Evolutionary conservation across 306 rosid species (phyloP), one percentile per base, ranked within the genome.

Genomic region (Sicyos baderoa): DNA sequence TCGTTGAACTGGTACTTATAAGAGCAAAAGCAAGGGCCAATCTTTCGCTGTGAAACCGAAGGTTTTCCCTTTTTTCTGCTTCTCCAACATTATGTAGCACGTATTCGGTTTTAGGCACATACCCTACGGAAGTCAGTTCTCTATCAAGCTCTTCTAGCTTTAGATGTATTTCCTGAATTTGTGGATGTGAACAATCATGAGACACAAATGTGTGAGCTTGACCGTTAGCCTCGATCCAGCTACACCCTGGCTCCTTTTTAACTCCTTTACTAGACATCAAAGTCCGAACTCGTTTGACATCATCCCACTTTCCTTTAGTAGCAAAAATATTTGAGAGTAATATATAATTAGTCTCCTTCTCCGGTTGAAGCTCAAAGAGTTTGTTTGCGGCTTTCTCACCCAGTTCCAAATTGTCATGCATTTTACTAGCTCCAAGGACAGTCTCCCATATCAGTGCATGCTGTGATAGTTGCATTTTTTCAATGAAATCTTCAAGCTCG

Each of bases 161-260:
- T 58, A 52, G 19, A 71, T 81, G 70, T 21, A 81, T 74, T 71
- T 77, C 75, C 75, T 63, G 49, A 49, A 71, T 57, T 65, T 44
- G 72, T 50, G 75, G 84, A 70, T 81, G 84, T 37, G 79, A 77
- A 71, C 44, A 14, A 71, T 74, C 84, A 18, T 77, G 84, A 51
- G 84, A 77, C 68, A 71, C 60, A 70, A 81, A 77, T 40, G 37
- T 51, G 35, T 81, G 81, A 54, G 69, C 75, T 77, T 81, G 74
- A 49, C 79, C 74, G 53, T 81, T 68, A 21, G 72, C 74, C 53
- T 77, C 79, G 52, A 77, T 56, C 84, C 84, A 81, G 76, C 84
- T 81, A 71, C 84, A 77, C 15, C 84, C 84, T 49, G 84, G 81
- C 64, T 81, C 76, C 74, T 81, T 81, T 65, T 77, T 81, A 40